Evolutionary conservation across 2,329 filamentous ascomycete species (phyloP).

Genomic region (Pseudocercospora vitis): DNA sequence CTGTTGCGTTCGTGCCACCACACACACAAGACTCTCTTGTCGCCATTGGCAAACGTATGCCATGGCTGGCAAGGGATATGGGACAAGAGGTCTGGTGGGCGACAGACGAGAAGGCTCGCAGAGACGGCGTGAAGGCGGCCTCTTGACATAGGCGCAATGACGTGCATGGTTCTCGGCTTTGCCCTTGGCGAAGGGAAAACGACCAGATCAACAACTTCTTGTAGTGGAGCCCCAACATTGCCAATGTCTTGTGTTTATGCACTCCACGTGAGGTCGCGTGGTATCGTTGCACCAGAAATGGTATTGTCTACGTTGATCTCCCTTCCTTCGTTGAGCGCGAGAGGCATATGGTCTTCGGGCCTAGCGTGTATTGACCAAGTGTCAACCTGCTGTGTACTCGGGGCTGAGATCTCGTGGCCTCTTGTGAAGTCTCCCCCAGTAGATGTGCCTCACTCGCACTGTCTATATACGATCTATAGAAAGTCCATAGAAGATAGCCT

Average conservation of each 20-base stretch:
- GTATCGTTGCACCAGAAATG: background rate
- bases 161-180: slow-evolving; percentile 6
- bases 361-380: too few relatives aligned
- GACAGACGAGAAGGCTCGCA: slow-evolving; percentile 1
- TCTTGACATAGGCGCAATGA: slow-evolving; percentile 8
- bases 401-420: too few relatives aligned
- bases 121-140: background rate
- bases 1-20: slow-evolving; percentile 9
- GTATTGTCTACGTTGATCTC: background rate
- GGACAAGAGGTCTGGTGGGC: slow-evolving; percentile 19
- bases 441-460: too few relatives aligned
- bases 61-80: slow-evolving; percentile 17
- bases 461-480: too few relatives aligned
- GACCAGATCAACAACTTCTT: background rate
- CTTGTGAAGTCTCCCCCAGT: too few relatives aligned
- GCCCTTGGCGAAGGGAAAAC: slow-evolving; percentile 5
- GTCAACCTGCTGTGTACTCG: too few relatives aligned
- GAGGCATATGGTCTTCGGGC: too few relatives aligned
- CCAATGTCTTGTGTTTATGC: slow-evolving; percentile 13
- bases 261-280: slow-evolving; percentile 7
- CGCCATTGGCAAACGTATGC: slow-evolving; percentile 24
- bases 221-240: slow-evolving; percentile 5
- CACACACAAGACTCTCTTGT: slow-evolving; percentile 8
- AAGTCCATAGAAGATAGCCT: too few relatives aligned
- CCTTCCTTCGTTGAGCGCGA: background rate